Evolutionary conservation across 2,329 filamentous ascomycete species (phyloP), one percentile per base, ranked within the genome.

Genomic region (Neonectria coccinea): DNA sequence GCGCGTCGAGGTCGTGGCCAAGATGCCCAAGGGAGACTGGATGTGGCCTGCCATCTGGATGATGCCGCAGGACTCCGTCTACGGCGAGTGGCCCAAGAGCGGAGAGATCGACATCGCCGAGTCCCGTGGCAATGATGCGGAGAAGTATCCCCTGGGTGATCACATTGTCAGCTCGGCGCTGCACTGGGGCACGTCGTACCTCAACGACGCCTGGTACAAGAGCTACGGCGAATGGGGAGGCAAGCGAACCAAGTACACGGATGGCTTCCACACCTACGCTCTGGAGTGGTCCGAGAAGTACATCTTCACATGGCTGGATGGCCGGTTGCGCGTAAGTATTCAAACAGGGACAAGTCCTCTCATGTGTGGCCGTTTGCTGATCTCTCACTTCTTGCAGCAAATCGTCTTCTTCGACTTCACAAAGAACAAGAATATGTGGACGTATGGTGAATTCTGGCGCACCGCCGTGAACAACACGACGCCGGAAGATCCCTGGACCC

Each of bases 61-160:
- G 72, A 74, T 85, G 81, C 84, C 84, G 7, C 77, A 80, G 65
- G 76, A 82, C 54, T 74, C 74, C 8, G 78, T 77, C 11, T 86
- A 86, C 63, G 85, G 85, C 8, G 72, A 72, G n/a, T 87, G 85
- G 85, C 85, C 85, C 2, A 73, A 76, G n/a, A 83, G 80, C 39
- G 85, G 85, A 9, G 85, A 87, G 73, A 87, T 87, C 60, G 85
- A 87, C 71, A 84, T 87, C 56, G 78, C 79, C 59, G 84, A 86
- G 75, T 76, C 77, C 27, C 78, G 83, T 36, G 85, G 85, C 39
- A 87, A 87, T 67, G 73, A 75, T 72, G 82, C 52, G 78, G 63
- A 54, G n/a, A 54, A 12, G 2, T 72, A 72, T 20, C 52, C 66
- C 2, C 72, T 72, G 61, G 83, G 48, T 72, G 79, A 61, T 9